Percentiles rank a stretch among this genome's conserved stretches.
Evolutionary conservation across 805 yeast species (phyloP).

Genomic region (Metschnikowia baotianmanensis): DNA sequence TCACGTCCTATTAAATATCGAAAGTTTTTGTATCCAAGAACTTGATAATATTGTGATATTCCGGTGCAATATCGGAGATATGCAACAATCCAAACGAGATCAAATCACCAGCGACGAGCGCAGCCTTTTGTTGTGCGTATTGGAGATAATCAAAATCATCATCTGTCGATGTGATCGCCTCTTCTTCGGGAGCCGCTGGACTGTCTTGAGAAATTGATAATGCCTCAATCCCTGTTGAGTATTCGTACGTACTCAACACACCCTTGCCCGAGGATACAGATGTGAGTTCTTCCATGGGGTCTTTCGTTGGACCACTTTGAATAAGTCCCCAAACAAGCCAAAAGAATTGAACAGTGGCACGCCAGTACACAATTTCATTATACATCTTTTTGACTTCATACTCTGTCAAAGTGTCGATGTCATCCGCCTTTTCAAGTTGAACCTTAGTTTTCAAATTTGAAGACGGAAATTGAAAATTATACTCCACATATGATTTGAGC

Average conservation of each 20-base stretch:
- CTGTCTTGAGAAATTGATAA: constrained; percentile 23
- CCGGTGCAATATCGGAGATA: constrained; percentile 27
- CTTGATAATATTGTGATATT: constrained; percentile 32
- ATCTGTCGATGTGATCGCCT: constrained; percentile 37
- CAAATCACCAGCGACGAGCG: constrained; percentile 72
- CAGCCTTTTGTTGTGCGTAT: constrained; percentile 74
- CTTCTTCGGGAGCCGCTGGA: constrained; percentile 24
- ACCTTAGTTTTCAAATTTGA: constrained; percentile 28
- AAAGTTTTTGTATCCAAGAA: constrained; percentile 33
- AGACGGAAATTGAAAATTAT: constrained; percentile 41
- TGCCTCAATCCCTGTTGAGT: constrained; percentile 52
- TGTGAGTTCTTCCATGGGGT: constrained; percentile 17
- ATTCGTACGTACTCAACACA: constrained; percentile 39
- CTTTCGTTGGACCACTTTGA: constrained; percentile 54
- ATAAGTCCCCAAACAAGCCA: constrained; percentile 95
- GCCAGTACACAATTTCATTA: constrained; percentile 72
- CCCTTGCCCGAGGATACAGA: constrained; percentile 31
- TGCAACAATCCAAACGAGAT: constrained; percentile 53
- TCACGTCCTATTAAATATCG: constrained; percentile 7
- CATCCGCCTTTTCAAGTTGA: constrained; percentile 17
- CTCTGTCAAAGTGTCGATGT: constrained; percentile 26
- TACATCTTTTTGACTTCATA: constrained; percentile 50
- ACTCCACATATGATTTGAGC: constrained; percentile 74
- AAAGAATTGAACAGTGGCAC: constrained; percentile 70
- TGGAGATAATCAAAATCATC: constrained; percentile 77